phyloP scores from a whole-genome alignment of 2,329 filamentous ascomycete genomes.

The Fusarium siculi region DNA sequence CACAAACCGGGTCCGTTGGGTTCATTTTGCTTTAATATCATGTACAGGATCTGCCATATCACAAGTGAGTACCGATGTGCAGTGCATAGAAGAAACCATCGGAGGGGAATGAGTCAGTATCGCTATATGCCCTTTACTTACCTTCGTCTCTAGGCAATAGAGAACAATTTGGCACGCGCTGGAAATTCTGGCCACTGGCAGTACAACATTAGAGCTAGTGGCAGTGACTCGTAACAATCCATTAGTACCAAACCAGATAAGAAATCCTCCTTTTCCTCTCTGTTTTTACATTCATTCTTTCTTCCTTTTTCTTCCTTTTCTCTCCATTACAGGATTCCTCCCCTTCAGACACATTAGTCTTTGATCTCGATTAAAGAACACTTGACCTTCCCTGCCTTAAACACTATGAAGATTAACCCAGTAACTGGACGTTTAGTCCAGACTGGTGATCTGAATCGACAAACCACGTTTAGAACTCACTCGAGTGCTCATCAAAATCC shows the following conservation, averaged over 20 bases:
- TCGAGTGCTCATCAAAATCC: fast-evolving
- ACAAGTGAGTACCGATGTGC: fast-evolving
- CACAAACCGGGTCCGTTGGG: too few species aligned
- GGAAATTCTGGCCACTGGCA: too few species aligned
- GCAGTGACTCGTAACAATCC: not conserved
- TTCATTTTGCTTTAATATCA: not conserved
- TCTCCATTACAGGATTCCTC: not conserved
- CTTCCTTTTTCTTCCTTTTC: not conserved
- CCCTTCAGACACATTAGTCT: not conserved
- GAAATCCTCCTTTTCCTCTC: not conserved
- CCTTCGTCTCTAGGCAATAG: fast-evolving
- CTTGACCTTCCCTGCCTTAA: not conserved
- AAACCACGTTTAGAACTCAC: not conserved
- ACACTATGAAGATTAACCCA: fast-evolving
- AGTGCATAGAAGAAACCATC: not conserved
- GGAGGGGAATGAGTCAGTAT: not conserved
- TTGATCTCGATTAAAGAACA: not conserved
- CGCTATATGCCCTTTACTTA: fast-evolving
- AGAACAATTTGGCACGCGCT: not conserved
- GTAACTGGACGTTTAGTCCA: not conserved
- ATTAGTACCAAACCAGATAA: not conserved
- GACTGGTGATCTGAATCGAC: fast-evolving
- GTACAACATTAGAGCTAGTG: not conserved
- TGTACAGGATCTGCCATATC: not conserved
- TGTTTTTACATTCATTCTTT: not conserved